Percentiles rank a stretch among this genome's conserved stretches.
These are phyloP conservation scores for Selenicereus undatus DNA, from an alignment of 148 eudicot genomes.

Conservation along the genomic window DNA sequence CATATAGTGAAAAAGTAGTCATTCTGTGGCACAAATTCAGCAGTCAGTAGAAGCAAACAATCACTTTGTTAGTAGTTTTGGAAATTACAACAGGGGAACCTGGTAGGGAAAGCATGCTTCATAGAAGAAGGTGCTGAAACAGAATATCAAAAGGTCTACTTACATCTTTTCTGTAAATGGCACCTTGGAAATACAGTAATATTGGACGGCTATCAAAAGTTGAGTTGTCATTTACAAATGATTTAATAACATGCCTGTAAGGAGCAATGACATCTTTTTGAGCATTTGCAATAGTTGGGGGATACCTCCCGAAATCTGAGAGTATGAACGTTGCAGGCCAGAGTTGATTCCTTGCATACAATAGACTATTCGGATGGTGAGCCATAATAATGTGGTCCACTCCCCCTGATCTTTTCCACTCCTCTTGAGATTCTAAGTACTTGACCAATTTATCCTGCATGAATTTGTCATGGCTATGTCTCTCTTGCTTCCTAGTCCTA, in stretches of 20 bases:
- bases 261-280: constrained; percentile 97
- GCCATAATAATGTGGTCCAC: constrained; percentile 81
- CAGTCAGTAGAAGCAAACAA: neutral
- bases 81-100: no score
- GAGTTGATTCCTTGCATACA: constrained; percentile 74
- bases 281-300: constrained; percentile 81
- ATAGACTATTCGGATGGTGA: constrained; percentile 91
- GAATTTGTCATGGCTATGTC: constrained; percentile 41
- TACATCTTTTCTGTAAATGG: constrained; percentile 94
- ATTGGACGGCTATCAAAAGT: constrained; percentile 76
- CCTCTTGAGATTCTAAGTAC: constrained; percentile 62
- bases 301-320: constrained; percentile 97
- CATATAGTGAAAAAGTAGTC: neutral
- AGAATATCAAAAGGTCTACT: constrained; percentile 21
- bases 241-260: constrained; percentile 67
- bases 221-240: constrained; percentile 61
- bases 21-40: no score
- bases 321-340: constrained; percentile 89
- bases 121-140: no score
- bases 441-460: constrained; percentile 70
- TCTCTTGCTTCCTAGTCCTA: constrained; percentile 45
- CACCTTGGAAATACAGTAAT: constrained; percentile 88
- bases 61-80: neutral
- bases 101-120: no score
- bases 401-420: constrained; percentile 90